Base-by-base conservation (phyloP, 164 flowering plant species). In the Dillenia suffruticosa region DNA sequence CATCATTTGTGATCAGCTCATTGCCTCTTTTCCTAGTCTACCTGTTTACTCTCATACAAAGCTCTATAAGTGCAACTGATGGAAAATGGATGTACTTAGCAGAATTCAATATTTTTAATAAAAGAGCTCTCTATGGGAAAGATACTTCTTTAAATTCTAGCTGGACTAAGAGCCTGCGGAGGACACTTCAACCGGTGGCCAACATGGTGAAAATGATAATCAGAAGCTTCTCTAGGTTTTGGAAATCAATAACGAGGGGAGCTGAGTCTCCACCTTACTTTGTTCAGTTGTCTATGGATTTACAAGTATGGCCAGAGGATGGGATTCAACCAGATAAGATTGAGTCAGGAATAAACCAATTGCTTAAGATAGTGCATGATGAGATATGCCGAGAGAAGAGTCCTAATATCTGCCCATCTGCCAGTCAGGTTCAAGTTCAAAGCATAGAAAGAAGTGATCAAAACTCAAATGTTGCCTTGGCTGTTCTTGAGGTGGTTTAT, bases 181-280 rank as follows among this genome's bases (percentile, higher is more conserved):
- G 60, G 55, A 57, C 82, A 51, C 63, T 83, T 15, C 66, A 71
- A 46, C 65, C 68, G 44, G 53, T 79, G 40, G 70, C 13, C 59
- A 77, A 75, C 62, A 46, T 66, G 62, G 51, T 74, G 3, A 72
- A 61, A 58, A 65, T 66, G 75, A 68, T 83, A 13, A 45, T 74
- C 46, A 76, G 77, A 67, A 72, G 79, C 77, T 69, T 84, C 24
- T 75, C 45, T 56, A 76, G 89, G 66, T 92, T 84, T 72, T 92
- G 96, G 92, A 82, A 83, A 66, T 88, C 97, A 63, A 63, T 95
- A 70, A 89, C 88, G 6, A 86, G 79, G 49, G 99, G 88, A 68
- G 88, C 99, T 69, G 99, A 95, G 70, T 86, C 99, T 50, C 96
- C 99, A 62, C 99, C 99, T 45, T 87, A 85, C 70, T 90, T 95